Base-by-base conservation (phyloP, 768 basidiomycete genomes). In the Tubosaeta brunneosetosa region DNA sequence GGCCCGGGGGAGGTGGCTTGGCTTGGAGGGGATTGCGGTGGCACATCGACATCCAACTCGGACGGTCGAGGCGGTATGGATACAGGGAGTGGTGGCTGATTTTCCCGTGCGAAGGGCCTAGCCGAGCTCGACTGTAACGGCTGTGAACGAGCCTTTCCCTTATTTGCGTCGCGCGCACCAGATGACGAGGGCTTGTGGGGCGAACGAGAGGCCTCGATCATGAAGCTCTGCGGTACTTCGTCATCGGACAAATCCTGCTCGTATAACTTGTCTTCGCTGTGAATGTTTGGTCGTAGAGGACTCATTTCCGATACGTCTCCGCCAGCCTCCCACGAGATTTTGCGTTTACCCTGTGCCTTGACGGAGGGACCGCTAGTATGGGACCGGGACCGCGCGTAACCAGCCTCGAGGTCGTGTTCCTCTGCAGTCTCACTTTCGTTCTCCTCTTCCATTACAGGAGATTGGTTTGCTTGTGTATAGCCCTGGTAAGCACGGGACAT, bases 221-320 rank as follows among this genome's bases (percentile, higher is more conserved):
- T 86, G 61, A 92, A 86, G 64, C 86, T 88, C 63, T 87, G 85
- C 0, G 91, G 91, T 3, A 88, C 88, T 66, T 92, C 91, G 51
- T 87, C 90, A 59, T 92, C 90, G 8, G 85, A 87, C 27, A 78
- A 77, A 46, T 87, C 83, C 44, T 77, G 73, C 40, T 76, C 75
- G 52, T 83, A 77, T 26, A 75, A 73, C 63, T 71, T 75, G 69
- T 88, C 86, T 62, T 85, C 80, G 59, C 77, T 74, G 61, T 80
- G 85, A 59, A 85, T 85, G 68, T 88, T 90, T 47, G 88, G 88
- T 53, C 80, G 82, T 44, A 88, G 70, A 8, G 74, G 63, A 59
- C 73, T 78, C 76, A 79, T 75, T 64, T 83, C 80, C 48, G 81
- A 78, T 48, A 76, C 70, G 49, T 75, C 75, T 32, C 73, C 72